These are phyloP conservation scores for Coprinellus aureogranulatus DNA, from an alignment of 768 basidiomycete genomes.

Conservation along the genomic window DNA sequence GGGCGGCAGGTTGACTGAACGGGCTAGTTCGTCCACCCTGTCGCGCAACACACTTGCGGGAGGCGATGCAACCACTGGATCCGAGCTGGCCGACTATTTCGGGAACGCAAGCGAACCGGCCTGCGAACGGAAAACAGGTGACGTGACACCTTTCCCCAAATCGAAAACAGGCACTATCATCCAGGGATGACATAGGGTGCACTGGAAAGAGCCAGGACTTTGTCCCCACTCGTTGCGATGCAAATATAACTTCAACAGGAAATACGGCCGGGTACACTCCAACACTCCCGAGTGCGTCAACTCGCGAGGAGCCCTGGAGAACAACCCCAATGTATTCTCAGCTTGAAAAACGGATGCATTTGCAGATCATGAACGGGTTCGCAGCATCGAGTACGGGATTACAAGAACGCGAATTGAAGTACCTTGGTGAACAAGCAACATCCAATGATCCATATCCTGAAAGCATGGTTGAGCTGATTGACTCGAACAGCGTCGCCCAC, in stretches of 20 bases:
- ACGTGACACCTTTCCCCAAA: neutral
- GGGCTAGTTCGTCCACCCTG: no score
- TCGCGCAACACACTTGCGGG: neutral
- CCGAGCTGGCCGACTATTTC: constrained; percentile 2
- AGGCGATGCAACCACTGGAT: neutral
- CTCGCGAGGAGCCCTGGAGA: neutral
- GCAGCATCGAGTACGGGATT: neutral
- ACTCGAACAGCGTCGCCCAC: neutral
- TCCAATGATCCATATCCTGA: neutral
- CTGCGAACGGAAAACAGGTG: neutral
- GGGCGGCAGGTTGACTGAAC: no score
- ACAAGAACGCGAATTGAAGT: neutral
- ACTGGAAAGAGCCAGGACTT: neutral
- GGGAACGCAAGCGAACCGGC: constrained; percentile 3
- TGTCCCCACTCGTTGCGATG: neutral
- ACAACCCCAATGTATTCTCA: neutral
- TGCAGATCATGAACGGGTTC: constrained; percentile 8
- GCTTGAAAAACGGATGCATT: constrained; percentile 6
- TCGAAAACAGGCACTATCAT: constrained; percentile 3
- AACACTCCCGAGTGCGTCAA: neutral
- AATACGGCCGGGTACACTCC: neutral
- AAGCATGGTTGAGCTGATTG: neutral
- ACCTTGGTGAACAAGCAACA: neutral
- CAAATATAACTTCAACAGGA: constrained; percentile 1
- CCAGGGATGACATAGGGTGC: constrained; percentile 1